phyloP scores from a whole-genome alignment of 169 alveolate genomes.

The Cytauxzoon felis region DNA sequence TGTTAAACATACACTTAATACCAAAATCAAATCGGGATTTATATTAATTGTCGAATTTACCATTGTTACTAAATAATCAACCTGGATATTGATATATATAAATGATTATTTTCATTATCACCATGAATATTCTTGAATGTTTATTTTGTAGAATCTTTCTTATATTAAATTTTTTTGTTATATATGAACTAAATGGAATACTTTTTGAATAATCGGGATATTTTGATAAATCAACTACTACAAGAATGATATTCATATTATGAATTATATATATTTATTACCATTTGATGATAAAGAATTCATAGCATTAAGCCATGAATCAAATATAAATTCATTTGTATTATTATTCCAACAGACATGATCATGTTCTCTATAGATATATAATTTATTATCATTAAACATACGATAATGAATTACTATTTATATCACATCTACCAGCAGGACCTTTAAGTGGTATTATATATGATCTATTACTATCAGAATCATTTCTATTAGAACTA shows the following conservation, averaged over 20 bases:
- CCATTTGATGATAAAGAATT: constrained; percentile 1
- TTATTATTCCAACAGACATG: neutral
- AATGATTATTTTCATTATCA: neutral
- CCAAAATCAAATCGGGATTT: constrained; percentile 12
- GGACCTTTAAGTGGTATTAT: neutral
- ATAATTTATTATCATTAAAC: neutral
- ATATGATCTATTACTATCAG: neutral
- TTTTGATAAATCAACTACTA: neutral
- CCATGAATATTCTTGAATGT: constrained; percentile 5
- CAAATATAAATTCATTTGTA: neutral
- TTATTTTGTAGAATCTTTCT: constrained; percentile 1
- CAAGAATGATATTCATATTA: neutral
- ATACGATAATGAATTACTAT: neutral
- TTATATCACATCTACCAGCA: neutral
- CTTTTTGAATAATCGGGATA: constrained; percentile 15
- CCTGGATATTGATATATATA: neutral
- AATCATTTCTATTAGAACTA: no score
- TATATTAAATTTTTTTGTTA: constrained; percentile 24
- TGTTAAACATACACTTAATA: constrained; percentile 3
- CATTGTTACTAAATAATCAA: constrained; percentile 30
- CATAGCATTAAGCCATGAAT: constrained; percentile 24
- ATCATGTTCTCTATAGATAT: neutral
- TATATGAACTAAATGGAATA: constrained; percentile 9
- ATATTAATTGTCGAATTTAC: constrained; percentile 5
- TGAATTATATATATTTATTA: neutral